Evolutionary conservation across 2,329 filamentous ascomycete genomes (phyloP), one percentile per base, ranked within the genome.

Genomic region (Venturia asperata): DNA sequence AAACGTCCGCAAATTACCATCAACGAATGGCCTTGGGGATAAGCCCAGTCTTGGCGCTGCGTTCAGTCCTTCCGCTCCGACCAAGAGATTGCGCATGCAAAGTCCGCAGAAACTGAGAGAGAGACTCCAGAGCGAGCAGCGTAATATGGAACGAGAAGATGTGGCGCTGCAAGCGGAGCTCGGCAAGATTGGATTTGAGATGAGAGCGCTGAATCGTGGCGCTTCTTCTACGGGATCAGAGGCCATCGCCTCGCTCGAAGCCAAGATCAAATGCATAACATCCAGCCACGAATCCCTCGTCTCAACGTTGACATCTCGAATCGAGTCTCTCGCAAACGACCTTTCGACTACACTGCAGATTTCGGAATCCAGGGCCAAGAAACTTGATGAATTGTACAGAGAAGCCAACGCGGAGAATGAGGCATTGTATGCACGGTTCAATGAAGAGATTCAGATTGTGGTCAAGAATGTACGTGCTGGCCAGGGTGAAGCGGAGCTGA

Each of bases 371-470:
- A 92, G 94, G 70, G 87, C 88, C 66, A 89, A 87, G 70, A 88
- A 89, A 49, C 85, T 97, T 64, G 92, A 97, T 73, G 90, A 95
- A 76, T 79, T 96, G 63, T 96, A 95, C 78, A 89, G 91, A 69
- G 91, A 96, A 72, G 85, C 87, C 19, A 91, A 87, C 70, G 90
- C 91, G 0, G 93, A 97, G 79, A 97, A 97, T 71, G 92, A 97
- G 77, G 84, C 93, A 39, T 81, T 97, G 65, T 97, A 97, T 75
- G 89, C 93, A 69, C 88, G 87, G 67, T 96, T 97, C 80, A 96
- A 97, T 71, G 85, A 86, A n/a, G 93, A 97, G 77, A 79, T 97
- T 61, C 88, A 85, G 70, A 91, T 89, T 78, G 90, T 97, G 67
- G 82, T 92, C 55, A 88, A 86, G 74, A 90, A 88, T 49, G 82